Evolutionary conservation across 768 basidiomycete genomes (phyloP).

Genomic region (Calocera cornea): DNA sequence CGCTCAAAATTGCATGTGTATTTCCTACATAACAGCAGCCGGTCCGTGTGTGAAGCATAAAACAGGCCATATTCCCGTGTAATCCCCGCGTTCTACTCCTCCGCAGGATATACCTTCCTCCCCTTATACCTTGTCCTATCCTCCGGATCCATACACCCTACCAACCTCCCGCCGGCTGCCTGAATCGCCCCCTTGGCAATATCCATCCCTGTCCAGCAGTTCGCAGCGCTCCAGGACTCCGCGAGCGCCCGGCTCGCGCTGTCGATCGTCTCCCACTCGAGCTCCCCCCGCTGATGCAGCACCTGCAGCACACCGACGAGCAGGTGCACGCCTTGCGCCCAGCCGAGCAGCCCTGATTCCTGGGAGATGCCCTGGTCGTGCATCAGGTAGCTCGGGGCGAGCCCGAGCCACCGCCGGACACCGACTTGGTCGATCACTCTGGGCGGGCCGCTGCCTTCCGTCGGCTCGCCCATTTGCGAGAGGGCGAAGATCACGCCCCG

Average conservation of each 20-base stretch:
- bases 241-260: conserved; percentile 57
- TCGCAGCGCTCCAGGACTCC: conserved; percentile 66
- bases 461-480: background rate
- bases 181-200: background rate
- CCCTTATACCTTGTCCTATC: background rate
- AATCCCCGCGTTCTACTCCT: background rate
- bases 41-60: background rate
- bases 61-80: too few relatives aligned
- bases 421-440: conserved; percentile 42
- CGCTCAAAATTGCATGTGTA: too few relatives aligned
- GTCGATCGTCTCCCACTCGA: conserved; percentile 65
- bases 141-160: background rate
- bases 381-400: conserved; percentile 66
- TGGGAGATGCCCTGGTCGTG: conserved; percentile 47
- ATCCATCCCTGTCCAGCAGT: conserved; percentile 50
- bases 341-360: conserved; percentile 41
- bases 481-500: background rate
- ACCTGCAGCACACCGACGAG: conserved; percentile 60
- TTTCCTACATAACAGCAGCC: background rate
- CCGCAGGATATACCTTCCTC: background rate
- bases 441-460: background rate
- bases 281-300: conserved; percentile 50
- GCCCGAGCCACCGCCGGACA: conserved; percentile 49
- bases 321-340: conserved; percentile 52
- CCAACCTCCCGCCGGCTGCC: background rate